Base-by-base conservation (phyloP, 2,329 filamentous ascomycete species). In the Ophiocordyceps camponoti-rufipedis region DNA sequence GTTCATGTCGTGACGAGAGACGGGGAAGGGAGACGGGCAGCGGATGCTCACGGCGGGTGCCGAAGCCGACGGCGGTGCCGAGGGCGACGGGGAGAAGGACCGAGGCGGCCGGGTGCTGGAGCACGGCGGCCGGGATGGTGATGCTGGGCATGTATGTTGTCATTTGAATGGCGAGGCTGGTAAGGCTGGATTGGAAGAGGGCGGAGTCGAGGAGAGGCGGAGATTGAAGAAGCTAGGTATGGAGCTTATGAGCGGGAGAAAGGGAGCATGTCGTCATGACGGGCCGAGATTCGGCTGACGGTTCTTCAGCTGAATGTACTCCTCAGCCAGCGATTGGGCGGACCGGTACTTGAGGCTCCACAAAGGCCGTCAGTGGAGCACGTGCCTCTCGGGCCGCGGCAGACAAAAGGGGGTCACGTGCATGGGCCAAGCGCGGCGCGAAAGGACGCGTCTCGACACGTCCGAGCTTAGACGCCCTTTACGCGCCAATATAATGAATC, bases 131-230 rank as follows among this genome's bases (percentile, higher is more conserved):
- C 2, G 86, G 85, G 16, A 94, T 70, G 19, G 83, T 87, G 51
- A 93, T 64, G 38, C 76, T 79, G n/a, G 83, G 79, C 48, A 91
- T 76, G 61, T 82, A 82, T 50, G 83, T 79, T 11, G 83, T 88
- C 85, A 91, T 93, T 41, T 38, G 13, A 16, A 6, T 38, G 35
- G 14, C n/a, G 35, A 39, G 16, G 35, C 35, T 19, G n/a, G 16
- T 10, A 39, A 19, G 35, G 35, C 5, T 39, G 35, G 8, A 18
- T 6, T n/a, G 18, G 35, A 18, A 9, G 35, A n/a, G 9, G 3
- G 14, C 9, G 35, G n/a, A 16, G 5, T 6, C 4, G n/a, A 11
- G 13, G 7, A 16, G 16, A 39, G 35, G 18, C 16, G 35, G 18
- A 18, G 35, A 8, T 2, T 31, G 16, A 39, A 39, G 35, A 11